Percentiles rank a stretch among this genome's conserved stretches.
Conservation (phyloP, 352 stramenopile species). For the Elongisporangium undulatum region DNA sequence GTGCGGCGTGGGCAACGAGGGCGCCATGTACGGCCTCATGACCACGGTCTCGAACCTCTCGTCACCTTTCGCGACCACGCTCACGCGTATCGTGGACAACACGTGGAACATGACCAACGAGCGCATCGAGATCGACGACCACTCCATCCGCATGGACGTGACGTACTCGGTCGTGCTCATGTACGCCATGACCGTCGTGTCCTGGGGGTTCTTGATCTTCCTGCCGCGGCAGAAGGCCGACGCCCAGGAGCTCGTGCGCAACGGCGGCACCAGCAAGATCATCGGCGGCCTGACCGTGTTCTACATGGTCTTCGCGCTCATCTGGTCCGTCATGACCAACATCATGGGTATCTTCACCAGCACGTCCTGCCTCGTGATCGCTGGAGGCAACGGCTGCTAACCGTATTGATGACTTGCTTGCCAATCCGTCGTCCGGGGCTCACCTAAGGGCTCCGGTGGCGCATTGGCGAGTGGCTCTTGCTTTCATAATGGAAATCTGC, state of each 20-base stretch:
- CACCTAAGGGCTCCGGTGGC: too few relatives aligned
- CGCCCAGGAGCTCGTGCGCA: constrained; percentile 26
- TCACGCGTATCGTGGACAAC: constrained; percentile 16
- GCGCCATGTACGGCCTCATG: constrained; percentile 20
- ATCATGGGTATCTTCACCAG: constrained; percentile 36
- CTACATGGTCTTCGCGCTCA: constrained; percentile 24
- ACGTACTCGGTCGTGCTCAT: constrained; percentile 29
- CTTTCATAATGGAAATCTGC: too few relatives aligned
- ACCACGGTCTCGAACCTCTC: constrained; percentile 20
- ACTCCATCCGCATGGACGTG: constrained; percentile 19
- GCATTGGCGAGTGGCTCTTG: too few relatives aligned
- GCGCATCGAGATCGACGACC: constrained; percentile 18
- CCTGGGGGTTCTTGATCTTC: constrained; percentile 26
- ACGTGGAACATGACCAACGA: constrained; percentile 24
- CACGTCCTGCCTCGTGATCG: constrained; percentile 32
- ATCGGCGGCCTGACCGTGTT: constrained; percentile 24
- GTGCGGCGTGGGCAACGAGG: constrained; percentile 16
- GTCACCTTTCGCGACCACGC: constrained; percentile 16
- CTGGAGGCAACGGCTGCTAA: constrained; percentile 29
- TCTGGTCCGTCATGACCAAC: constrained; percentile 33
- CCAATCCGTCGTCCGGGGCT: too few relatives aligned
- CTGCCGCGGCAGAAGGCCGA: constrained; percentile 33
- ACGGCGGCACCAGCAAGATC: constrained; percentile 19
- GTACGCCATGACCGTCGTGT: constrained; percentile 22
- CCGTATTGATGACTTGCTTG: too few relatives aligned